Percentiles rank a stretch among this genome's conserved stretches.
These are phyloP conservation scores for Agaricus bisporus DNA, from an alignment of 768 basidiomycete species.

Conservation along the genomic window DNA sequence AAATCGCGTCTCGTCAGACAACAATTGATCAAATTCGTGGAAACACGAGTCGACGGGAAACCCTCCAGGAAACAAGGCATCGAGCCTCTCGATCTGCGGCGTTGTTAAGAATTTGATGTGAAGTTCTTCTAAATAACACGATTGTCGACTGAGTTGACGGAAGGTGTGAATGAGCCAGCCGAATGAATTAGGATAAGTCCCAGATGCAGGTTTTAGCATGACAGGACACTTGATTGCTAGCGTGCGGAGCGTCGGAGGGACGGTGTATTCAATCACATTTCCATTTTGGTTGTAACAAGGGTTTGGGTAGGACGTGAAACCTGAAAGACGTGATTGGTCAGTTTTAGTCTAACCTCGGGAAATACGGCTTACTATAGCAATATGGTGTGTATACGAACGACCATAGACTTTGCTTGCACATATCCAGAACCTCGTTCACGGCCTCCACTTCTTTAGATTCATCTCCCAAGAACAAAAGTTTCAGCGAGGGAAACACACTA, in stretches of 20 bases:
- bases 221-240: slow-evolving; percentile 10
- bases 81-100: slow-evolving; percentile 4
- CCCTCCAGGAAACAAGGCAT: slow-evolving; percentile 6
- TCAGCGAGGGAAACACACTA: slow-evolving; percentile 1
- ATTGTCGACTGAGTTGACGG: slow-evolving; percentile 1
- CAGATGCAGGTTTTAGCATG: slow-evolving; percentile 6
- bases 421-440: slow-evolving; percentile 3
- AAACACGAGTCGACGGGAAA: slow-evolving; percentile 8
- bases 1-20: slow-evolving; percentile 1
- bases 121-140: not conserved
- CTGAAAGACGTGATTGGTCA: not conserved
- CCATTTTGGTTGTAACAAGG: slow-evolving; percentile 6
- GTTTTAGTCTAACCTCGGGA: not conserved
- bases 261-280: not conserved
- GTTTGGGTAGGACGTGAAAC: slow-evolving; percentile 8
- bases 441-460: slow-evolving; percentile 7
- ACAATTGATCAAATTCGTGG: slow-evolving; percentile 2
- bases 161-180: slow-evolving; percentile 6
- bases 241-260: slow-evolving; percentile 1
- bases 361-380: slow-evolving; percentile 1
- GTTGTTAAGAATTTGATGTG: slow-evolving; percentile 8
- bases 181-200: not conserved
- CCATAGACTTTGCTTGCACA: slow-evolving; percentile 3
- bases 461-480: slow-evolving; percentile 2
- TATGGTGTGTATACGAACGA: slow-evolving; percentile 9